Percentiles rank a stretch among this genome's conserved stretches.
These are phyloP conservation scores for Daldinia sp. DNA, from an alignment of 2,329 filamentous ascomycete genomes.

Conservation along the genomic window DNA sequence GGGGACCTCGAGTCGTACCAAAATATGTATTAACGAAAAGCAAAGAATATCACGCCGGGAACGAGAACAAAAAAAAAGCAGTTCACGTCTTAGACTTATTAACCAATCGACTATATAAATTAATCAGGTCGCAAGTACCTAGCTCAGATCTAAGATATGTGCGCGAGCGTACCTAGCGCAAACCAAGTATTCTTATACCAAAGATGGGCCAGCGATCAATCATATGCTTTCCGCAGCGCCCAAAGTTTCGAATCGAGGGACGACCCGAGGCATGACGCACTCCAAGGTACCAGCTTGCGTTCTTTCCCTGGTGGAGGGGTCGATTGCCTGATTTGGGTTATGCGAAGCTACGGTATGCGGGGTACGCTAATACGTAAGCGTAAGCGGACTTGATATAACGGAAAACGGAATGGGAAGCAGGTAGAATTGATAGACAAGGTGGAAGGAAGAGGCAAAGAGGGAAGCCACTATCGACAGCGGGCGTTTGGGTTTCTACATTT, in stretches of 20 bases:
- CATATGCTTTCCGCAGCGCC: conserved; percentile 13
- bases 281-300: neutral
- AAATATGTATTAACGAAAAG: no score
- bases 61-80: neutral
- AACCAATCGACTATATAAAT: neutral
- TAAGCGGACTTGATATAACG: neutral
- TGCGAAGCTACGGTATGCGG: neutral
- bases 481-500: no score
- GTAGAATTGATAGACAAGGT: no score
- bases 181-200: neutral
- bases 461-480: neutral
- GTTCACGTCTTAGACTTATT: neutral
- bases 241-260: conserved; percentile 9
- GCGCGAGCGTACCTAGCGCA: neutral
- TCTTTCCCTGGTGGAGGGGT: neutral
- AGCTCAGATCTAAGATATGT: neutral
- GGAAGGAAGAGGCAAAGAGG: no score
- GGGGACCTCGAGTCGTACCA: no score
- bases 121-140: neutral
- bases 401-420: no score
- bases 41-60: no score
- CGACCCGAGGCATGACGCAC: conserved; percentile 25
- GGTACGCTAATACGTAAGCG: neutral
- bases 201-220: conserved; percentile 6
- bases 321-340: neutral